Base-by-base conservation (phyloP, 768 basidiomycete genomes). In the Suillus occidentalis region DNA sequence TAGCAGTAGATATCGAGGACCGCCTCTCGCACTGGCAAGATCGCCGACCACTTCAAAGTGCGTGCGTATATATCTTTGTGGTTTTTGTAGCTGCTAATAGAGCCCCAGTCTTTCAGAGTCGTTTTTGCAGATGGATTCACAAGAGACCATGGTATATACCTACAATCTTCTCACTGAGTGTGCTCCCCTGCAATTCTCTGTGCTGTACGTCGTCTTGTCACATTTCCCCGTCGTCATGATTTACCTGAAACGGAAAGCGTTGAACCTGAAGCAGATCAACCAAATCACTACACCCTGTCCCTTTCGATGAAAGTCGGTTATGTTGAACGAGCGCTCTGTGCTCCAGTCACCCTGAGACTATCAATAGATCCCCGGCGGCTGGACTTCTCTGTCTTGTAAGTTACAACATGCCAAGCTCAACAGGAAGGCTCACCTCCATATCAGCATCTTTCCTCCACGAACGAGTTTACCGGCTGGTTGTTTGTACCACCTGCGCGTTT, bases 311-410 rank as follows among this genome's bases (percentile, higher is more conserved):
- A 84, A 74, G 75, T 80, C 25, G 84, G 86, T 66, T 80, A 82
- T 8, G 78, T 88, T 55, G 86, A 89, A 74, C 80, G 88, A 14
- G 76, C 80, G 14, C 60, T 89, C 20, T 79, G 83, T 59, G 80
- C 83, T 40, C 82, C 87, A 1, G 68, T 81, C 18, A 75, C 77
- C 37, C 75, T 86, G 65, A 80, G 72, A 45, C 76, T 89, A 28
- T 69, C 71, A 12, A 75, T 88, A 34, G 84, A 89, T 66, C 88
- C 88, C 4, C 78, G 84, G 45, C 73, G 67, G 43, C 78, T 90
- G 13, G 80, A 87, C 40, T 90, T 89, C 68, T 78, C 82, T 34
- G 85, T 89, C 22, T 89, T 89, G 89, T 89, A 69, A 71, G 80
- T 78, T 28, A 1, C 20, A 1, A n/a, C 3, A 12, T 42, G 25